Conservation (phyloP, 2,329 filamentous ascomycete genomes). For the Fonsecaea multimorphosa region DNA sequence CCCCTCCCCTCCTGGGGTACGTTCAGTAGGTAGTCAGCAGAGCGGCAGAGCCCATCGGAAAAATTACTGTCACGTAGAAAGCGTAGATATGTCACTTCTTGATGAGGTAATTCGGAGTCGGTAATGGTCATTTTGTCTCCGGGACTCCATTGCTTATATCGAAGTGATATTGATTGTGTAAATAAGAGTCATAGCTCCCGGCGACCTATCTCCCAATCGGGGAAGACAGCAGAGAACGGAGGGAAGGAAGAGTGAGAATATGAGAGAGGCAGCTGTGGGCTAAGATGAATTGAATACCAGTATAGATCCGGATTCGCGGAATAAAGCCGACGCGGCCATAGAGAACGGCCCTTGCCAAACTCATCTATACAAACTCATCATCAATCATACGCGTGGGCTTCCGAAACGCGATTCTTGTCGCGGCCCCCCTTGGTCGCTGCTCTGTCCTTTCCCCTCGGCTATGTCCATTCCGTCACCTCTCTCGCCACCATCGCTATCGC, state of each 20-base stretch:
- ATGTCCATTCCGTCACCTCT: neutral
- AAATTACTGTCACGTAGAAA: neutral
- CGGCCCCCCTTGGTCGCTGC: too few species aligned
- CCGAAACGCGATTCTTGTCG: too few species aligned
- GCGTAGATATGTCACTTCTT: neutral
- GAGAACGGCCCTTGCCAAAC: neutral
- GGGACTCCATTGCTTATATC: neutral
- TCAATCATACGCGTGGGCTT: too few species aligned
- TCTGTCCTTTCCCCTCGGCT: neutral
- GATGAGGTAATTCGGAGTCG: neutral
- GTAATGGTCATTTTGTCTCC: neutral
- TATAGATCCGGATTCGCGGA: neutral
- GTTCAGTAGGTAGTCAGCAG: neutral
- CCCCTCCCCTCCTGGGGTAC: neutral
- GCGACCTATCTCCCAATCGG: neutral
- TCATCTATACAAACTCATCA: neutral
- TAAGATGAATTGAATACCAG: too few species aligned
- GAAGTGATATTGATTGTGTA: neutral
- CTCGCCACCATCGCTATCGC: too few species aligned
- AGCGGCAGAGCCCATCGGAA: neutral
- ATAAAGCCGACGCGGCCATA: neutral
- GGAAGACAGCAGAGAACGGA: neutral
- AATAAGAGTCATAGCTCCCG: neutral
- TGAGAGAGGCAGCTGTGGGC: too few species aligned
- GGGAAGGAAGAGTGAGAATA: neutral